These are phyloP conservation scores for Morella rubra DNA, from an alignment of 306 rosid genomes.

Conservation along the genomic window DNA sequence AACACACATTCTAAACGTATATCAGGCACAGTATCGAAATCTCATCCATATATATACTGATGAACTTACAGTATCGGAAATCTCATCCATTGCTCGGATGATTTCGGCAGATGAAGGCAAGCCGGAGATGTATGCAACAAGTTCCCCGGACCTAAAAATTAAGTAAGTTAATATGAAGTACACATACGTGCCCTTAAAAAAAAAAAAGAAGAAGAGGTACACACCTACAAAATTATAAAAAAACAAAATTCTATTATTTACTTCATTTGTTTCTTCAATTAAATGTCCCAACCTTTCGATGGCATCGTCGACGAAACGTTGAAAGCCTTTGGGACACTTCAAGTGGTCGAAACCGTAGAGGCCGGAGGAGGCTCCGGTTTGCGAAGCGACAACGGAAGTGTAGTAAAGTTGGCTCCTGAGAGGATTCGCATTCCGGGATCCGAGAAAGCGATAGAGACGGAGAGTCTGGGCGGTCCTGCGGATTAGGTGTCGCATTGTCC, in stretches of 20 bases:
- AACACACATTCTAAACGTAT: too few relatives aligned
- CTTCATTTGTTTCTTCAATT: neutral
- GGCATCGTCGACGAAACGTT: conserved; percentile 73
- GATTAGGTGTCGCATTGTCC: conserved; percentile 30
- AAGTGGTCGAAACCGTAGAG: conserved; percentile 72
- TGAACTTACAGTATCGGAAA: conserved; percentile 60
- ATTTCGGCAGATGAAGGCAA: conserved; percentile 54
- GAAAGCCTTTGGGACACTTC: conserved; percentile 69
- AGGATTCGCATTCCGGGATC: conserved; percentile 12
- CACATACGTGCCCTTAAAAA: too few relatives aligned
- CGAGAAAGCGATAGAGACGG: conserved; percentile 15
- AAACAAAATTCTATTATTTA: neutral
- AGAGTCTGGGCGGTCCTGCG: conserved; percentile 26
- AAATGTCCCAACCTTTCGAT: conserved; percentile 52
- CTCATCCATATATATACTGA: neutral
- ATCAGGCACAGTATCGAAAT: too few relatives aligned
- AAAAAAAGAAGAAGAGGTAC: too few relatives aligned
- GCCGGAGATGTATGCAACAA: conserved; percentile 49
- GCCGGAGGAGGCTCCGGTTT: conserved; percentile 46
- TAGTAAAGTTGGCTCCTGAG: conserved; percentile 15
- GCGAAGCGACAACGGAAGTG: conserved; percentile 24
- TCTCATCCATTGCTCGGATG: conserved; percentile 81
- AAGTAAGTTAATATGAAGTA: neutral
- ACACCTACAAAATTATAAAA: too few relatives aligned
- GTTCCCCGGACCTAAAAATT: conserved; percentile 63